Conservation (phyloP, 2,329 filamentous ascomycete species). For the Ilyonectria mors-panacis region DNA sequence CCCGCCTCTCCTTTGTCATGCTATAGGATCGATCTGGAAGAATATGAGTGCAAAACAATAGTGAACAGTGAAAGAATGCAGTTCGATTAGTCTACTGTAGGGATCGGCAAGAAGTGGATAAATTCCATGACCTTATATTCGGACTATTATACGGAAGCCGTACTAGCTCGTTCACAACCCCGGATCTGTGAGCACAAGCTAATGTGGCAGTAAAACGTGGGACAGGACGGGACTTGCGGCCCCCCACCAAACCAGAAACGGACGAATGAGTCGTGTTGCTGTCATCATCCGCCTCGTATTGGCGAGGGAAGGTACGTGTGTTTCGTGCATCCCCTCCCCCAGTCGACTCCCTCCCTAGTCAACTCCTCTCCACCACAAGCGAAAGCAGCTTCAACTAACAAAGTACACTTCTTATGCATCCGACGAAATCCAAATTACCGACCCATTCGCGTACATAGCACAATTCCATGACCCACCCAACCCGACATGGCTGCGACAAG, state of each 20-base stretch:
- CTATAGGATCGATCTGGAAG: no score
- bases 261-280: conserved; percentile 4
- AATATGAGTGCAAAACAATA: no score
- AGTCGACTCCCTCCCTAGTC: background rate
- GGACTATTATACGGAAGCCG: background rate
- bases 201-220: conserved; percentile 14
- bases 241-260: conserved; percentile 19
- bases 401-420: background rate
- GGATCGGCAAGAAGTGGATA: conserved; percentile 8
- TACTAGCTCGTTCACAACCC: conserved; percentile 9
- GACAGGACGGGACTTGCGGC: conserved; percentile 1
- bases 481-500: conserved; percentile 44
- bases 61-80: background rate
- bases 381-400: background rate
- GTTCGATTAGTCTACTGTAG: background rate
- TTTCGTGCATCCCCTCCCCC: no score
- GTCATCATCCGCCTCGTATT: background rate
- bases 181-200: conserved; percentile 16
- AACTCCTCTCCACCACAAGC: background rate
- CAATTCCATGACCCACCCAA: conserved; percentile 47
- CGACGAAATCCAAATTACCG: background rate
- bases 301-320: background rate
- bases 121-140: background rate
- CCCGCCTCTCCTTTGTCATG: no score
- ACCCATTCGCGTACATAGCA: background rate